These are phyloP conservation scores for Aspergillus costaricaensis DNA, from an alignment of 2,329 filamentous ascomycete species.

Conservation along the genomic window DNA sequence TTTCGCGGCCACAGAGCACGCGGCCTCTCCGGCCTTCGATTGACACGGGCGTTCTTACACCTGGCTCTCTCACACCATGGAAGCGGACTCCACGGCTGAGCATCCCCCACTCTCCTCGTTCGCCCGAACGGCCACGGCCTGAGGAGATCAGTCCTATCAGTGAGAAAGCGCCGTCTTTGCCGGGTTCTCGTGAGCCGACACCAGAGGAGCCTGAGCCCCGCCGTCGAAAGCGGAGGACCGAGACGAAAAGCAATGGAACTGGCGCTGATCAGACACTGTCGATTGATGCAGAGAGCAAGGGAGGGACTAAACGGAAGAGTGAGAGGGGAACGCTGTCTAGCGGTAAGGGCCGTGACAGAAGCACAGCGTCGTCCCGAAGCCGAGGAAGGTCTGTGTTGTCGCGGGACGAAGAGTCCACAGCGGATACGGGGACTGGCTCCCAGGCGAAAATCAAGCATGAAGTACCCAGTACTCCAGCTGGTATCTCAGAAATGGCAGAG, in stretches of 20 bases:
- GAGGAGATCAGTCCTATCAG: slow-evolving; percentile 51
- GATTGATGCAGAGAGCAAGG: slow-evolving; percentile 21
- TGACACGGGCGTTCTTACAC: slow-evolving; percentile 30
- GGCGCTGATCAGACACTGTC: slow-evolving; percentile 22
- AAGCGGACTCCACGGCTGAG: slow-evolving; percentile 40
- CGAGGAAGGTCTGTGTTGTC: slow-evolving; percentile 40
- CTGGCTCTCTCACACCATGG: slow-evolving; percentile 46
- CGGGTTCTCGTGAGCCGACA: slow-evolving; percentile 30
- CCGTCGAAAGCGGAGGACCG: slow-evolving; percentile 22
- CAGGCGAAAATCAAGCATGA: slow-evolving; percentile 34
- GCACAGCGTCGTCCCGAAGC: slow-evolving; percentile 39
- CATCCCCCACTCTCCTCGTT: slow-evolving; percentile 40
- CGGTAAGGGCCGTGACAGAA: slow-evolving; percentile 35
- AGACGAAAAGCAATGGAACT: slow-evolving; percentile 26
- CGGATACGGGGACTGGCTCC: slow-evolving; percentile 18
- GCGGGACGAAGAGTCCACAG: slow-evolving; percentile 34
- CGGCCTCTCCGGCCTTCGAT: slow-evolving; percentile 39
- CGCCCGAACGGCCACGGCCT: slow-evolving; percentile 43
- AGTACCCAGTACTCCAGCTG: slow-evolving; percentile 38
- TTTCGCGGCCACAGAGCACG: slow-evolving; percentile 27
- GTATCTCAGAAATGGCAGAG: slow-evolving; percentile 35
- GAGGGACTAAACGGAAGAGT: slow-evolving; percentile 23
- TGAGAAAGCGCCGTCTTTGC: slow-evolving; percentile 42
- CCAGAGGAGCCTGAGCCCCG: slow-evolving; percentile 26
- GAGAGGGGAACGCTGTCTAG: slow-evolving; percentile 29